Evolutionary conservation across 495 filamentous ascomycete species (phyloP), one percentile per base, ranked within the genome.

Genomic region (Trichoderma parareesei): DNA sequence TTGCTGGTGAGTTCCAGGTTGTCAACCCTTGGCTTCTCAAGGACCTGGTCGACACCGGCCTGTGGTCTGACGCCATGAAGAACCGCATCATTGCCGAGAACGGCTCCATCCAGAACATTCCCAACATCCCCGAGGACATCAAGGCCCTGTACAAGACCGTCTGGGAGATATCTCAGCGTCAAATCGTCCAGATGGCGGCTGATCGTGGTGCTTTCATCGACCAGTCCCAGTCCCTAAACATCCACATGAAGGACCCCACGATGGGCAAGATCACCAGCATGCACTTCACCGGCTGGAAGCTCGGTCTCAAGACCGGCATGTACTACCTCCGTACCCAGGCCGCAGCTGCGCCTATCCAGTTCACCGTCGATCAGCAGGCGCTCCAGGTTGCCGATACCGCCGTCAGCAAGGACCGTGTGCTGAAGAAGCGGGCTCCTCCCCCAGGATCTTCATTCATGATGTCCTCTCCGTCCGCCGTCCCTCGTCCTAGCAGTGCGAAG

Each of bases 61-160:
- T 98, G 40, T 98, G 94, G 94, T 97, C 93, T 43, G 94, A 98
- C 78, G 92, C 92, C 82, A 98, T 98, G 94, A 98, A 98, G 85
- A 98, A 98, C 81, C 91, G 94, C 69, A 98, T 98, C 82, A 98
- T 98, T 71, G 88, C 94, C 67, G 93, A 94, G 60, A 92, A 91
- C 68, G 94, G 94, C 62, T 96, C 92, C 8, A 92, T 98, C 67
- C 94, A 98, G 78, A 92, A 92, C 77, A 91, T 98, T 67, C 88
- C 92, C 69, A 97, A 93, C 77, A 96, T 98, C 65, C 94, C 94
- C 43, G 84, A 88, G 38, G 94, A 98, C 68, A 90, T 96, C 84
- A 98, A 98, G 82, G 85, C 89, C 9, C 84, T 98, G 14, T 98
- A 98, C 85, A 98, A 98, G 86, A 98, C 94, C 33, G 94, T 98